Conservation (phyloP, 441 rosid genomes). For the Pelargonium citronellum region DNA sequence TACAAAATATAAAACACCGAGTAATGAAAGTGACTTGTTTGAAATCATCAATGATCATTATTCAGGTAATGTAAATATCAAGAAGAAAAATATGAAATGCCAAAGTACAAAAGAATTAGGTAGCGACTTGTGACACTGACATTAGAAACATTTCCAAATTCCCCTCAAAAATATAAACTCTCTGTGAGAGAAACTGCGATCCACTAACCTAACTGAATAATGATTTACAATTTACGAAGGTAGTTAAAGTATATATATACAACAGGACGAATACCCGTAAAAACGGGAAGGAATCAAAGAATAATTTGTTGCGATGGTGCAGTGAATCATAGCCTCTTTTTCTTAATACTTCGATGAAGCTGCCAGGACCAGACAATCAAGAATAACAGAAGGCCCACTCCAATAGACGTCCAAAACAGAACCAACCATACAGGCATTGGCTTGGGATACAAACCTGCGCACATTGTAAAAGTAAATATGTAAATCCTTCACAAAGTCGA, state of each 20-base stretch:
- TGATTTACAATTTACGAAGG: conserved; percentile 29
- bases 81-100: not conserved
- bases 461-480: too few species aligned
- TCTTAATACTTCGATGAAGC: conserved; percentile 46
- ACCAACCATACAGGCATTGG: conserved; percentile 80
- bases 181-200: conserved; percentile 27
- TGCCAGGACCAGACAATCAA: conserved; percentile 79
- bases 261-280: conserved; percentile 26
- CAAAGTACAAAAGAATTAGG: not conserved
- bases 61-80: not conserved
- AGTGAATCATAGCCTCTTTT: conserved; percentile 57
- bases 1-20: not conserved
- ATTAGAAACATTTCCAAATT: conserved; percentile 17
- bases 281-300: conserved; percentile 40
- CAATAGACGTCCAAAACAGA: conserved; percentile 63
- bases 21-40: not conserved
- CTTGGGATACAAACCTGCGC: conserved; percentile 78
- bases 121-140: conserved; percentile 2
- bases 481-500: too few species aligned
- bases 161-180: conserved; percentile 11
- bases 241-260: conserved; percentile 12
- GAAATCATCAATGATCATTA: too few species aligned
- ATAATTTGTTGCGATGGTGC: conserved; percentile 21
- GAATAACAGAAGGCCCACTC: conserved; percentile 47
- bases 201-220: conserved; percentile 26